Conservation (phyloP, 495 filamentous ascomycete species). For the Chaetomium fimeti region DNA sequence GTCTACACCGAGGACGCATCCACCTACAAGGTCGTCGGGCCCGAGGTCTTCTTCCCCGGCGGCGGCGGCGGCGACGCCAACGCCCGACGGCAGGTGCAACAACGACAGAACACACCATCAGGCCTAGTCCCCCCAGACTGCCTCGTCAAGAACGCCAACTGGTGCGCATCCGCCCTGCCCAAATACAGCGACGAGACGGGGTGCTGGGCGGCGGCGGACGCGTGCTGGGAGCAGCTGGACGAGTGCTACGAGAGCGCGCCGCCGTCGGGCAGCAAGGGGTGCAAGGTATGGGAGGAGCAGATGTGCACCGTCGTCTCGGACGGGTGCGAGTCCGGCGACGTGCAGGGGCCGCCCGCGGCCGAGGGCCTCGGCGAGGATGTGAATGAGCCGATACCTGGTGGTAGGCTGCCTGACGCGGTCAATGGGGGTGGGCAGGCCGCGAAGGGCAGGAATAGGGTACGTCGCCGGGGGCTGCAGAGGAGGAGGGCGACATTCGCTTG, state of each 20-base stretch:
- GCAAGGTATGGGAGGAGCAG: slow-evolving; percentile 53
- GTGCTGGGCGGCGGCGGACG: slow-evolving; percentile 56
- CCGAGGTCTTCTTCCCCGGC: slow-evolving; percentile 46
- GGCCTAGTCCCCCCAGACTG: slow-evolving; percentile 53
- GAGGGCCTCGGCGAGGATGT: slow-evolving; percentile 38
- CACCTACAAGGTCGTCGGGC: slow-evolving; percentile 61
- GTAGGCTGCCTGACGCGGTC: slow-evolving; percentile 14
- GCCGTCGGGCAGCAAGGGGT: slow-evolving; percentile 57
- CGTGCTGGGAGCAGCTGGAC: slow-evolving; percentile 58
- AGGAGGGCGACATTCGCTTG: background rate
- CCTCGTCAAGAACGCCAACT: slow-evolving; percentile 66
- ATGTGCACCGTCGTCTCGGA: slow-evolving; percentile 57
- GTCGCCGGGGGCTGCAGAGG: background rate
- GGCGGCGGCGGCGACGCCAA: slow-evolving; percentile 8
- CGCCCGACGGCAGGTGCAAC: background rate
- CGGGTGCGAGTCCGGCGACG: slow-evolving; percentile 49
- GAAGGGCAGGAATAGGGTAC: background rate
- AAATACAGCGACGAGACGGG: slow-evolving; percentile 51
- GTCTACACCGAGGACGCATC: slow-evolving; percentile 49
- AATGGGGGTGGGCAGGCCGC: slow-evolving; percentile 8
- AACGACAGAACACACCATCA: slow-evolving; percentile 33
- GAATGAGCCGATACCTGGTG: slow-evolving; percentile 16
- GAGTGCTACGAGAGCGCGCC: slow-evolving; percentile 57
- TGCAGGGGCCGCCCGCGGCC: slow-evolving; percentile 58
- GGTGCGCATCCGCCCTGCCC: slow-evolving; percentile 62